A percentile compares a stretch with the other conserved stretches of the same genome.
These are phyloP conservation scores for Euptelea pleiosperma DNA, from an alignment of 164 flowering plant genomes.

Conservation along the genomic window DNA sequence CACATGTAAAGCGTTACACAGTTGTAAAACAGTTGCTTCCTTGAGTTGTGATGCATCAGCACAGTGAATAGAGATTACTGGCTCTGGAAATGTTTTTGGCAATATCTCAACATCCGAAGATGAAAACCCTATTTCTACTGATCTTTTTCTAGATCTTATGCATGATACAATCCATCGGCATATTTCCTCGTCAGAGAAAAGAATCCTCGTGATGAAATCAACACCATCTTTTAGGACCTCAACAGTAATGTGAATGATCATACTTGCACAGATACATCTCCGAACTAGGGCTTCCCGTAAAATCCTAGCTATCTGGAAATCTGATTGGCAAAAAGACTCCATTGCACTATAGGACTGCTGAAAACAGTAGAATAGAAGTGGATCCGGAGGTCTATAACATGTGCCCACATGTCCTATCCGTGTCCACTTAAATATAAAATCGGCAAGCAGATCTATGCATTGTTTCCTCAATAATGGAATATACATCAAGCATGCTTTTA, in stretches of 20 bases:
- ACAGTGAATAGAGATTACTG: background rate
- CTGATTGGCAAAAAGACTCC: conserved; percentile 7
- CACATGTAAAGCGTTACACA: conserved; percentile 2
- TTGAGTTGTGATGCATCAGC: background rate
- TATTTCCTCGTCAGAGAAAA: conserved; percentile 7
- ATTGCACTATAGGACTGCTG: conserved; percentile 4
- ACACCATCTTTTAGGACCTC: conserved; percentile 7
- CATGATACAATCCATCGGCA: conserved; percentile 10
- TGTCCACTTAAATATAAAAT: conserved; percentile 2
- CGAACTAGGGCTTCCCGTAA: conserved; percentile 7
- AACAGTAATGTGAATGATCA: conserved; percentile 10
- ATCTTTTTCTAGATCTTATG: conserved; percentile 4
- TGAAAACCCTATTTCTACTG: conserved; percentile 4
- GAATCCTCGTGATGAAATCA: conserved; percentile 9
- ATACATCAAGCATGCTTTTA: conserved; percentile 9
- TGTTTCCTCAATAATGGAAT: conserved; percentile 6
- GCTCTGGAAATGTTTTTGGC: background rate
- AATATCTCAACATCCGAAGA: background rate
- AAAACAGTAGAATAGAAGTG: conserved; percentile 8
- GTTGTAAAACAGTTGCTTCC: conserved; percentile 4
- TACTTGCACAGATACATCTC: conserved; percentile 3
- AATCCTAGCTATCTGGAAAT: background rate
- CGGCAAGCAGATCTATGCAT: conserved; percentile 9
- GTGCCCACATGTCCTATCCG: background rate
- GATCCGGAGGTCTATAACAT: background rate